These are phyloP conservation scores for Phytophthora pistaciae DNA, from an alignment of 352 stramenopile genomes.

Conservation along the genomic window DNA sequence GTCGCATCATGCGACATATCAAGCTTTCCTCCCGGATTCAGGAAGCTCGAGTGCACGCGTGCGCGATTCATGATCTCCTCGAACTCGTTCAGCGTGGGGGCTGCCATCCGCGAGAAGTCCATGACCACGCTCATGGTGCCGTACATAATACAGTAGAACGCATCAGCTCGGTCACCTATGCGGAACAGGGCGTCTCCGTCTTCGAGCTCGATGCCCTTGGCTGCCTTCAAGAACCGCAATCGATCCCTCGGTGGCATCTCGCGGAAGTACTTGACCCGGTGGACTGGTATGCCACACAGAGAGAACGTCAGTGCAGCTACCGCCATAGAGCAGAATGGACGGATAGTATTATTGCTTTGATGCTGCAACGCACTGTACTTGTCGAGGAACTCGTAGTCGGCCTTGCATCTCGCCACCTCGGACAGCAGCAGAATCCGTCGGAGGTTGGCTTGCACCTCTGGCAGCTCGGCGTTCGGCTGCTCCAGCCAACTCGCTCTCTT, in stretches of 20 bases:
- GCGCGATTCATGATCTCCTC: constrained; percentile 79
- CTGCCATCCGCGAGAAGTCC: constrained; percentile 73
- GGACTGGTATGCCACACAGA: constrained; percentile 37
- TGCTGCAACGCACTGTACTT: constrained; percentile 51
- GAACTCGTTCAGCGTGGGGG: constrained; percentile 74
- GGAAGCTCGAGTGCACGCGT: constrained; percentile 71
- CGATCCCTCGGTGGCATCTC: constrained; percentile 64
- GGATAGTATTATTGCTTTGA: background rate
- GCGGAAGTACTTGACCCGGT: constrained; percentile 71
- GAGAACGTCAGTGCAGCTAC: background rate
- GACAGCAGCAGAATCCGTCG: constrained; percentile 56
- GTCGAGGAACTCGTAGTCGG: constrained; percentile 79
- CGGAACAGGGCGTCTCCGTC: constrained; percentile 74
- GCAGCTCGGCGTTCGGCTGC: constrained; percentile 39
- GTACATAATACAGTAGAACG: constrained; percentile 85
- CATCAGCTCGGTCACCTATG: constrained; percentile 73
- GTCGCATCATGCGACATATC: constrained; percentile 56
- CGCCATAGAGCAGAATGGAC: background rate
- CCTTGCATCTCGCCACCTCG: constrained; percentile 46
- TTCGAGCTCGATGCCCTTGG: constrained; percentile 72
- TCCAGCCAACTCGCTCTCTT: constrained; percentile 33
- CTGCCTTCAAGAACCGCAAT: constrained; percentile 66
- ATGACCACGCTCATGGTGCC: constrained; percentile 79
- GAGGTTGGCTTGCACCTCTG: constrained; percentile 53
- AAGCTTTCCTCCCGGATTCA: constrained; percentile 61